Percentiles rank a stretch among this genome's conserved stretches.
Conservation (phyloP, 2,329 filamentous ascomycete genomes). For the Colletotrichum sublineola region DNA sequence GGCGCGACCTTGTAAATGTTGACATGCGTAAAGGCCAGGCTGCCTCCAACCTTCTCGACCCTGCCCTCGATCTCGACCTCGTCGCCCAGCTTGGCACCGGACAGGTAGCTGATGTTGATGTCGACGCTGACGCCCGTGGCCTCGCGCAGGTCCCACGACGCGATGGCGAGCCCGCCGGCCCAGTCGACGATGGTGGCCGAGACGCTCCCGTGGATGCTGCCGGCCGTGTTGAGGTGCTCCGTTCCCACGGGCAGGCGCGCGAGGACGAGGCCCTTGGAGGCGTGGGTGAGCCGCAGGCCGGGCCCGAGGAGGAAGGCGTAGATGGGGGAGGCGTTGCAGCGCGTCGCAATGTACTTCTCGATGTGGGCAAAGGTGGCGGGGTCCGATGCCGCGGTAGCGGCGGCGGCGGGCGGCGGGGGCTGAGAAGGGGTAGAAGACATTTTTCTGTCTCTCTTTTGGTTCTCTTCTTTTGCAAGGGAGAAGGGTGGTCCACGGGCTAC, state of each 20-base stretch:
- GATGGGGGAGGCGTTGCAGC: constrained; percentile 45
- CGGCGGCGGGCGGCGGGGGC: constrained; percentile 12
- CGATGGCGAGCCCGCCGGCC: constrained; percentile 79
- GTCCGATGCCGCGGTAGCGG: constrained; percentile 37
- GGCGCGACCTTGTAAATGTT: constrained; percentile 41
- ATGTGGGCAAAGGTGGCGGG: constrained; percentile 44
- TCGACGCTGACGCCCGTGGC: constrained; percentile 79
- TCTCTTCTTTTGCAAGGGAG: not conserved
- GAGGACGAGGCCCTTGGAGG: constrained; percentile 43
- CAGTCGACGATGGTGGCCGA: constrained; percentile 80
- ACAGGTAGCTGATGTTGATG: constrained; percentile 80
- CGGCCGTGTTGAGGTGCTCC: constrained; percentile 48
- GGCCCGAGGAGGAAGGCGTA: constrained; percentile 44
- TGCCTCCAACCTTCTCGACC: constrained; percentile 76
- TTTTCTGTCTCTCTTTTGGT: not conserved
- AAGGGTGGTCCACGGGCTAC: not conserved
- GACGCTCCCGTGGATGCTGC: constrained; percentile 78
- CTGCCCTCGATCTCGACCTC: constrained; percentile 76
- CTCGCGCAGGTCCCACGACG: constrained; percentile 71
- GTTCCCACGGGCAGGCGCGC: constrained; percentile 42
- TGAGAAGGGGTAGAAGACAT: constrained; percentile 36
- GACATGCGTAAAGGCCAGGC: constrained; percentile 68
- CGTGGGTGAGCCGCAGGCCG: constrained; percentile 43
- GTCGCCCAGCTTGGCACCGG: constrained; percentile 73
- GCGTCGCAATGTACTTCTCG: constrained; percentile 43